These are phyloP conservation scores for Breviolum minutum DNA, from an alignment of 73 alveolate species.

Conservation along the genomic window DNA sequence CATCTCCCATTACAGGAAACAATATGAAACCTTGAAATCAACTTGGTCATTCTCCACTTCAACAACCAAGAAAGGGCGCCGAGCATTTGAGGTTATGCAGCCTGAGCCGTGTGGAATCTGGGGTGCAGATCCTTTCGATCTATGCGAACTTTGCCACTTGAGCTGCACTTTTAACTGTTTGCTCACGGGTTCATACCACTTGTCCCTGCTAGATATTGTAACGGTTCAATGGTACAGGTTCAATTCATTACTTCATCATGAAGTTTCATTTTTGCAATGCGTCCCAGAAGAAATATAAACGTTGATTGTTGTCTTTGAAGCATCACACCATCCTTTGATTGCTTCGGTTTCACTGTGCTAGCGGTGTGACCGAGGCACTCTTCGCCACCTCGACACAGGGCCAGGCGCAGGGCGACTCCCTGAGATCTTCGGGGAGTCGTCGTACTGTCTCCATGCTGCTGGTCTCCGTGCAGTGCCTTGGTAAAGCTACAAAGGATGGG, in stretches of 20 bases:
- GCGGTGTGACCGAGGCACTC: background rate
- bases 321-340: no score
- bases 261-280: no score
- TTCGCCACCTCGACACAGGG: slow-evolving; percentile 85
- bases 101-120: slow-evolving; percentile 84
- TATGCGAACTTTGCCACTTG: slow-evolving; percentile 75
- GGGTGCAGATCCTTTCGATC: slow-evolving; percentile 87
- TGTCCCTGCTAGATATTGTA: no score
- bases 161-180: background rate
- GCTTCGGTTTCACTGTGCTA: background rate
- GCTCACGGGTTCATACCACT: no score
- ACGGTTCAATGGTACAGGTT: no score
- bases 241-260: no score
- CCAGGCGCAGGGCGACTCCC: slow-evolving; percentile 90
- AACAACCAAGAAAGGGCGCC: background rate
- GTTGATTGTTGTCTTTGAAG: no score
- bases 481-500: background rate
- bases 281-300: no score
- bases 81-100: slow-evolving; percentile 42
- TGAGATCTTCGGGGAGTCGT: slow-evolving; percentile 77
- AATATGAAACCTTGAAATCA: no score
- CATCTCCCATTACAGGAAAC: no score
- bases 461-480: slow-evolving; percentile 75
- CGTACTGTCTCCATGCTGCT: slow-evolving; percentile 56
- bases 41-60: background rate